phyloP scores from a whole-genome alignment of 1,139 yeast species.

The Hansenula sp. region DNA sequence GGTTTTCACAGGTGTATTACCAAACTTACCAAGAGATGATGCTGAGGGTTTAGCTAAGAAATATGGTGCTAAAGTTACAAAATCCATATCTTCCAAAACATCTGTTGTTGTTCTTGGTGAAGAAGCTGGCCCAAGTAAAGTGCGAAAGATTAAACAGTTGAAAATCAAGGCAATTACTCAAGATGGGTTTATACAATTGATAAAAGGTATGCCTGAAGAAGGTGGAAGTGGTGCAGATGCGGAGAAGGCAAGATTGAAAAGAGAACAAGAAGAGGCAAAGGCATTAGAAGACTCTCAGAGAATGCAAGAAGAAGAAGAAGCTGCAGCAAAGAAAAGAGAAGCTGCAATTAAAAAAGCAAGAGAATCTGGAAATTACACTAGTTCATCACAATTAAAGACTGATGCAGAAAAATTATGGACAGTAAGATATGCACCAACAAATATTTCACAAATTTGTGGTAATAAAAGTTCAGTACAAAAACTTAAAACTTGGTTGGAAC shows the following conservation, averaged over 20 bases:
- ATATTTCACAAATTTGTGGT: conserved; percentile 78
- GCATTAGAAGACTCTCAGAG: conserved; percentile 47
- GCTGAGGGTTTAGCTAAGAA: conserved; percentile 74
- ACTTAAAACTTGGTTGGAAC: conserved; percentile 67
- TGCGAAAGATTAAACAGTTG: conserved; percentile 69
- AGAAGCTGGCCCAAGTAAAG: conserved; percentile 97
- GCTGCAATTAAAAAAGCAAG: conserved; percentile 21
- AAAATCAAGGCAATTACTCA: conserved; percentile 81
- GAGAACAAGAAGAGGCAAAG: conserved; percentile 58
- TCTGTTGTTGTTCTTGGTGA: conserved; percentile 87
- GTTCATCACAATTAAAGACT: conserved; percentile 18
- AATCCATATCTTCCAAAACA: conserved; percentile 82
- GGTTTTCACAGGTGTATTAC: conserved; percentile 89
- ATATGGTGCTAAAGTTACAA: conserved; percentile 93
- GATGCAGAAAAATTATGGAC: conserved; percentile 78
- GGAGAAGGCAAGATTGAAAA: conserved; percentile 61
- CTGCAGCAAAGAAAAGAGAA: conserved; percentile 23
- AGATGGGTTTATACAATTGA: conserved; percentile 74
- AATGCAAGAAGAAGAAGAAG: conserved; percentile 35
- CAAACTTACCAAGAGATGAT: conserved; percentile 70
- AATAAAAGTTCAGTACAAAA: conserved; percentile 72
- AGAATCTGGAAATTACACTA: conserved; percentile 19
- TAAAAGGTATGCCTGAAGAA: conserved; percentile 80
- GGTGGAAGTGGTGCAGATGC: conserved; percentile 88
- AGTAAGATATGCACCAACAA: conserved; percentile 82